Percentiles rank a stretch among this genome's conserved stretches.
These are phyloP conservation scores for Clohesyomyces aquaticus DNA, from an alignment of 495 filamentous ascomycete genomes.

Conservation along the genomic window DNA sequence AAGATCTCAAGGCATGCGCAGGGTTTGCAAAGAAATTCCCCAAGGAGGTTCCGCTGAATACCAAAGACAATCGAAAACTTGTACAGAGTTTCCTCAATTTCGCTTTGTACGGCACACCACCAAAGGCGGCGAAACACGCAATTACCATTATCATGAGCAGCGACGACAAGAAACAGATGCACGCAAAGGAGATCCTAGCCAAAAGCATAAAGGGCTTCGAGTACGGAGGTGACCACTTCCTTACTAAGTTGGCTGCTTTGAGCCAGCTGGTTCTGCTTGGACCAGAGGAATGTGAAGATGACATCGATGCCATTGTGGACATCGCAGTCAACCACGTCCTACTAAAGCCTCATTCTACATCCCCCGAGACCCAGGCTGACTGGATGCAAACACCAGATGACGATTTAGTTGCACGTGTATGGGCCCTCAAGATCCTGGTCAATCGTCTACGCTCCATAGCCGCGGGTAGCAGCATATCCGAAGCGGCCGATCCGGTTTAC, in stretches of 20 bases:
- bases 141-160: slow-evolving; percentile 84
- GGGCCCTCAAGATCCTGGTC: slow-evolving; percentile 86
- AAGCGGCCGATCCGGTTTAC: slow-evolving; percentile 70
- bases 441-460: slow-evolving; percentile 76
- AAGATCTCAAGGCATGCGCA: slow-evolving; percentile 90
- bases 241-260: slow-evolving; percentile 81
- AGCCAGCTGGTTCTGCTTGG: slow-evolving; percentile 83
- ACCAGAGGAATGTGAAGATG: slow-evolving; percentile 67
- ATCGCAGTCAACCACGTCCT: slow-evolving; percentile 78
- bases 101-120: slow-evolving; percentile 77
- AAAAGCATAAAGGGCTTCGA: slow-evolving; percentile 75
- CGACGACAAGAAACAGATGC: slow-evolving; percentile 80
- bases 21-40: slow-evolving; percentile 85
- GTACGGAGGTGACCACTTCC: slow-evolving; percentile 74
- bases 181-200: slow-evolving; percentile 78
- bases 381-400: slow-evolving; percentile 78
- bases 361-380: slow-evolving; percentile 53
- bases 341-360: slow-evolving; percentile 63
- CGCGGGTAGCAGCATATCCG: slow-evolving; percentile 62
- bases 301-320: slow-evolving; percentile 74
- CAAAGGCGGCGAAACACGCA: slow-evolving; percentile 87
- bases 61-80: slow-evolving; percentile 74
- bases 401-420: slow-evolving; percentile 80
- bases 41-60: slow-evolving; percentile 67
- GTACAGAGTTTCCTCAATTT: slow-evolving; percentile 76